Evolutionary conservation across 2,329 filamentous ascomycete genomes (phyloP).

Genomic region (Sporothrix curviconia): DNA sequence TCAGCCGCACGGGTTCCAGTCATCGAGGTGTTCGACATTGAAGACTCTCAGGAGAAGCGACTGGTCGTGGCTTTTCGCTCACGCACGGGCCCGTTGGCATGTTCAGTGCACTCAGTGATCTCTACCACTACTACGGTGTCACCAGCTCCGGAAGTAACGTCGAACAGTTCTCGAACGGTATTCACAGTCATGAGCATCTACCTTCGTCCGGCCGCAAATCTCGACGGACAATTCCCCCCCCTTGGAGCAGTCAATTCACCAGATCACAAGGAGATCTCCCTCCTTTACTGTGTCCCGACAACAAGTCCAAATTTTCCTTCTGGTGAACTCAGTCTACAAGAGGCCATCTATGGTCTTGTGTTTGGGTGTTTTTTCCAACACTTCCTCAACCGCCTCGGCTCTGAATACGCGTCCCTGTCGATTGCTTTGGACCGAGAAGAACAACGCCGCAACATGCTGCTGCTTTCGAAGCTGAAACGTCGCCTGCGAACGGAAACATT

Average conservation of each 20-base stretch:
- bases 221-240: slow-evolving; percentile 55
- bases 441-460: slow-evolving; percentile 78
- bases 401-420: slow-evolving; percentile 83
- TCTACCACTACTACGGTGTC: slow-evolving; percentile 98
- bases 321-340: slow-evolving; percentile 83
- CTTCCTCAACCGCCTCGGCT: slow-evolving; percentile 90
- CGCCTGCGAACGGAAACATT: slow-evolving; percentile 94
- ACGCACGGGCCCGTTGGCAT: slow-evolving; percentile 82
- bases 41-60: slow-evolving; percentile 84
- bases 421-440: slow-evolving; percentile 72
- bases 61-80: slow-evolving; percentile 92
- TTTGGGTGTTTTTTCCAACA: slow-evolving; percentile 97
- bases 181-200: slow-evolving; percentile 96
- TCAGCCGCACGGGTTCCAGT: slow-evolving; percentile 83
- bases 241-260: slow-evolving; percentile 93
- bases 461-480: slow-evolving; percentile 91
- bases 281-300: slow-evolving; percentile 96
- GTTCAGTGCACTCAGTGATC: slow-evolving; percentile 89
- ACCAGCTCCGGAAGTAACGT: slow-evolving; percentile 97
- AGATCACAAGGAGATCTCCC: slow-evolving; percentile 98
- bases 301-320: slow-evolving; percentile 87
- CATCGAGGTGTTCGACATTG: slow-evolving; percentile 96
- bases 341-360: slow-evolving; percentile 93
- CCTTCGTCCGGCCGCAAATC: slow-evolving; percentile 62
- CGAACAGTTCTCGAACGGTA: slow-evolving; percentile 97